Conservation (phyloP, 192 early-diverging fungal genomes). For the Geranomyces variabilis region DNA sequence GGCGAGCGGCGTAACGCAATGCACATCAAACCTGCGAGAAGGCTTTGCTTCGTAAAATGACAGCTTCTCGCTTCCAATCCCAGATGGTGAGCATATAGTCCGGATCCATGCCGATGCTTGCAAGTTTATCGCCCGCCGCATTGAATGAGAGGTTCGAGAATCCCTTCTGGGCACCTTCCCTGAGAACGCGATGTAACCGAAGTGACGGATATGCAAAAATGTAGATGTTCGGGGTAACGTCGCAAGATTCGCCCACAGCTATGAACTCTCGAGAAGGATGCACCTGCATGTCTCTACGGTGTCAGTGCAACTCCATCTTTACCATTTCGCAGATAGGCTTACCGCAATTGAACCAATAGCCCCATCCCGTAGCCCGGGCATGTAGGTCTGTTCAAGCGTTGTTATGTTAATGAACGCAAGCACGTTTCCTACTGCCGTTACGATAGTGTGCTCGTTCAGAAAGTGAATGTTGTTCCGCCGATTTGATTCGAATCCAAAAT, state of each 20-base stretch:
- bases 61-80: conserved; percentile 58
- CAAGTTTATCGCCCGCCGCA: conserved; percentile 53
- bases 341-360: conserved; percentile 61
- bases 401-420: conserved; percentile 58
- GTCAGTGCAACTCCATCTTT: not conserved
- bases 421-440: conserved; percentile 59
- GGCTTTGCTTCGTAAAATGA: conserved; percentile 62
- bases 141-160: conserved; percentile 61
- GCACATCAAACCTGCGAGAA: conserved; percentile 58
- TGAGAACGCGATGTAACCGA: conserved; percentile 48
- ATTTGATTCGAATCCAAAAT: conserved; percentile 60
- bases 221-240: conserved; percentile 55
- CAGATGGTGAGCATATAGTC: conserved; percentile 70
- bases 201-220: conserved; percentile 59
- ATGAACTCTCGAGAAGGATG: conserved; percentile 56
- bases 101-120: conserved; percentile 61
- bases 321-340: conserved; percentile 15
- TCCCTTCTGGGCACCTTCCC: conserved; percentile 49
- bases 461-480: conserved; percentile 59
- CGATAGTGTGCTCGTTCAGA: conserved; percentile 50
- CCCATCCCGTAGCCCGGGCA: conserved; percentile 54
- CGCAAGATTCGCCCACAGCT: conserved; percentile 55
- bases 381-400: conserved; percentile 52
- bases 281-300: conserved; percentile 36
- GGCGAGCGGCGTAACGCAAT: no score